Evolutionary conservation across 495 filamentous ascomycete genomes (phyloP).

Genomic region (Bacidia gigantensis): DNA sequence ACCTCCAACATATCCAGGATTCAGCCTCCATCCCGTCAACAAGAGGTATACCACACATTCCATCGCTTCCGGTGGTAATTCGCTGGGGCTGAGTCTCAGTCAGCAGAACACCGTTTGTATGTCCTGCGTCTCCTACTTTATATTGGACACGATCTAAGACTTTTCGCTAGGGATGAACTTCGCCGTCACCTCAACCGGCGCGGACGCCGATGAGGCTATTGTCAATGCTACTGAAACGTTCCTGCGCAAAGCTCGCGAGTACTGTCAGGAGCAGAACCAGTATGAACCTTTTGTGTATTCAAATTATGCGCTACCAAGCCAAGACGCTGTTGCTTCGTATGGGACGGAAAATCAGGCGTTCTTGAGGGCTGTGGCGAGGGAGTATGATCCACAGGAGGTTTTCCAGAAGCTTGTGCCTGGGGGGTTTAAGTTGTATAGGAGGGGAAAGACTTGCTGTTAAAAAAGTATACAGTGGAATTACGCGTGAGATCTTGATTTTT

Average conservation of each 20-base stretch:
- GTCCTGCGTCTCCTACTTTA: not conserved
- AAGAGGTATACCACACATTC: no score
- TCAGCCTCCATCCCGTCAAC: no score
- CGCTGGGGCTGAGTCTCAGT: slow-evolving; percentile 8
- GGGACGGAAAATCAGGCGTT: slow-evolving; percentile 22
- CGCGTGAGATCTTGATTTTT: no score
- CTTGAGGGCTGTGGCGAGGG: slow-evolving; percentile 23
- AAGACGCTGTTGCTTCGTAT: slow-evolving; percentile 29
- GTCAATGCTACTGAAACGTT: slow-evolving; percentile 19
- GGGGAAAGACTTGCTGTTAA: no score
- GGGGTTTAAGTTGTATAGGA: slow-evolving; percentile 29
- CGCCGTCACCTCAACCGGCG: slow-evolving; percentile 23
- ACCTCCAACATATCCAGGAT: no score
- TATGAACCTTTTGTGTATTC: slow-evolving; percentile 44
- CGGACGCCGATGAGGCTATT: slow-evolving; percentile 24
- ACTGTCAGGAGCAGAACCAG: slow-evolving; percentile 29
- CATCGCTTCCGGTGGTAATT: slow-evolving; percentile 4
- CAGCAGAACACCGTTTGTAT: slow-evolving; percentile 1
- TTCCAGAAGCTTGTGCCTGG: slow-evolving; percentile 30
- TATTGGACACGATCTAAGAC: not conserved
- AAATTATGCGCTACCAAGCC: slow-evolving; percentile 33
- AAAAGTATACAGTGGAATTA: no score
- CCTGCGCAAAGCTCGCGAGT: slow-evolving; percentile 20
- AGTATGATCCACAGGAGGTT: slow-evolving; percentile 27
- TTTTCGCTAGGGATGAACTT: slow-evolving; percentile 23